These are phyloP conservation scores for Parietaria judaica DNA, from an alignment of 306 rosid species.

Conservation along the genomic window DNA sequence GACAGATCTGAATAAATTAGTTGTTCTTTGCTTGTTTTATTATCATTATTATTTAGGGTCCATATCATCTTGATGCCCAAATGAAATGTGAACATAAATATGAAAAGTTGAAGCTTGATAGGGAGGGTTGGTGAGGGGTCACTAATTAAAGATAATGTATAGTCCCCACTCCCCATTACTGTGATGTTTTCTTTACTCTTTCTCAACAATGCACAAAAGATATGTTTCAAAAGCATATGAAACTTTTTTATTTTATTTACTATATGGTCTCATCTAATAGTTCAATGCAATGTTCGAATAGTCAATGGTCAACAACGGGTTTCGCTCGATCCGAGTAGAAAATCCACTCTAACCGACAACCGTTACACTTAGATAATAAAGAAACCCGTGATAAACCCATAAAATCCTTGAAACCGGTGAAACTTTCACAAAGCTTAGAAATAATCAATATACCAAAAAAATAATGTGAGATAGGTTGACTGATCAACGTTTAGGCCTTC, in stretches of 20 bases:
- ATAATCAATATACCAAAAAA: too few relatives aligned
- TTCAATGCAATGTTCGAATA: not conserved
- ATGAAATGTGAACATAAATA: not conserved
- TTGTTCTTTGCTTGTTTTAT: too few relatives aligned
- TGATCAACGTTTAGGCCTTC: too few relatives aligned
- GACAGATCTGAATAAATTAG: not conserved
- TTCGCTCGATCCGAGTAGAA: too few relatives aligned
- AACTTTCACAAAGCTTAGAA: too few relatives aligned
- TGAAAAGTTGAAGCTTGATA: slow-evolving; percentile 3
- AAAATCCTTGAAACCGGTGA: too few relatives aligned
- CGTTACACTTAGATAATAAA: too few relatives aligned
- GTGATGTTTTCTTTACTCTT: not conserved
- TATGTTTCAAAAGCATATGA: not conserved
- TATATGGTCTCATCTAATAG: not conserved
- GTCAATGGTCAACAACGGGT: too few relatives aligned
- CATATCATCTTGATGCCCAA: not conserved
- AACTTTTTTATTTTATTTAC: too few relatives aligned
- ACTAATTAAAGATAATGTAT: not conserved
- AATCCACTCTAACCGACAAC: too few relatives aligned
- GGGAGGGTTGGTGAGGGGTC: not conserved
- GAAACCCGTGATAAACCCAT: too few relatives aligned
- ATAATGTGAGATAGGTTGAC: too few relatives aligned
- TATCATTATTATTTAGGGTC: not conserved
- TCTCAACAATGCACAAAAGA: not conserved
- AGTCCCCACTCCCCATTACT: not conserved